These are phyloP conservation scores for Grosmannia clavigera DNA, from an alignment of 2,329 filamentous ascomycete species.

Conservation along the genomic window DNA sequence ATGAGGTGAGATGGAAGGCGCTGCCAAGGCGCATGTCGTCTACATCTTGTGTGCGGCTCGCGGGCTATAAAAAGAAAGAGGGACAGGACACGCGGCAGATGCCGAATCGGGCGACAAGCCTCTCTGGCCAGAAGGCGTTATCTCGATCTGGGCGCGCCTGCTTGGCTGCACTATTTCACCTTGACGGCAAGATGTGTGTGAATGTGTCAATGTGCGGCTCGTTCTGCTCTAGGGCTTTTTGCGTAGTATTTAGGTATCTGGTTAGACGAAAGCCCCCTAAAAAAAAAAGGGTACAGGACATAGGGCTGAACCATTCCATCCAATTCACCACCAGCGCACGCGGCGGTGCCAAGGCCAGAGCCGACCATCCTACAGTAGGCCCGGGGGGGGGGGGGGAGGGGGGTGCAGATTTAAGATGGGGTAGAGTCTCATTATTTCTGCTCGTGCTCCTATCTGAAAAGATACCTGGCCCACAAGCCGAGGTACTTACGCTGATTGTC, in stretches of 20 bases:
- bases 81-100: neutral
- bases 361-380: neutral
- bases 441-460: neutral
- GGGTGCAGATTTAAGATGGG: neutral
- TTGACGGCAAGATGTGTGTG: neutral
- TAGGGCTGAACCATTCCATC: conserved; percentile 11
- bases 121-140: neutral
- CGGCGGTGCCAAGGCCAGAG: neutral
- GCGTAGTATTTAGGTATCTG: neutral
- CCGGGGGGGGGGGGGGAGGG: no score
- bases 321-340: neutral
- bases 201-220: neutral
- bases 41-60: neutral
- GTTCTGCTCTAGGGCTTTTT: neutral
- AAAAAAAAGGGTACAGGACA: neutral
- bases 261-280: neutral
- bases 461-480: neutral
- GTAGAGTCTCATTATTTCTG: neutral
- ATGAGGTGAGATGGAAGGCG: neutral
- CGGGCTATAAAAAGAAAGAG: neutral
- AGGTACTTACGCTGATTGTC: neutral
- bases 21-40: neutral
- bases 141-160: neutral
- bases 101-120: neutral
- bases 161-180: neutral